Conservation (phyloP, 768 basidiomycete species). For the Russula sp. region DNA sequence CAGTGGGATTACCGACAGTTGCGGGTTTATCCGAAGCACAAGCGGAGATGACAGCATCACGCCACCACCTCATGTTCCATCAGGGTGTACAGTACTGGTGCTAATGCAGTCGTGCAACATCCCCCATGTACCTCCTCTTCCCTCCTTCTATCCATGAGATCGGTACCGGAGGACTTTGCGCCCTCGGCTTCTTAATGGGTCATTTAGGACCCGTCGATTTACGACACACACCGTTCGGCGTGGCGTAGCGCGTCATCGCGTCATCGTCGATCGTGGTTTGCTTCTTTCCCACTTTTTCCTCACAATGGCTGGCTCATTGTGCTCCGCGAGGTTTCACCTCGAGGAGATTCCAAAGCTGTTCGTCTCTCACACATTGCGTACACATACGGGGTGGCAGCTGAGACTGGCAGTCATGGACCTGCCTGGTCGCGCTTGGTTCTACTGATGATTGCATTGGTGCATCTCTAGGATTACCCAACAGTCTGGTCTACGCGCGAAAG, state of each 20-base stretch:
- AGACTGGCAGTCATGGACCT: too few species aligned
- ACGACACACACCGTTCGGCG: conserved; percentile 96
- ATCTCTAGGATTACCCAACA: too few species aligned
- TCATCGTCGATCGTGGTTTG: conserved; percentile 64
- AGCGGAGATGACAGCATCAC: too few species aligned
- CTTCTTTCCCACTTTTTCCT: not conserved
- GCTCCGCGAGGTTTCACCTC: conserved; percentile 43
- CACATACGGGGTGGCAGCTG: not conserved
- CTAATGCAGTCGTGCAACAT: conserved; percentile 49
- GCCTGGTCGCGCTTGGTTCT: too few species aligned
- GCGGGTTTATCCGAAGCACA: too few species aligned
- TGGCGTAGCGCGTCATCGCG: conserved; percentile 81
- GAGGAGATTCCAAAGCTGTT: conserved; percentile 74
- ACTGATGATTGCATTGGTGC: too few species aligned
- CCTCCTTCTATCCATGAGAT: conserved; percentile 82
- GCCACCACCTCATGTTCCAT: too few species aligned
- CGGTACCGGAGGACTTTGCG: conserved; percentile 82
- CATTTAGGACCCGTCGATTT: conserved; percentile 99
- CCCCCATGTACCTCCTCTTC: conserved; percentile 83
- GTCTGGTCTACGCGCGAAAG: too few species aligned
- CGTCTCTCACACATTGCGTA: conserved; percentile 30
- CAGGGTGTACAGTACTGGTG: conserved; percentile 48
- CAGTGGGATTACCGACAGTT: too few species aligned
- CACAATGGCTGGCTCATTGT: not conserved
- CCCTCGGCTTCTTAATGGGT: conserved; percentile 79